Evolutionary conservation across 129 eudicot species (phyloP), one percentile per base, ranked within the genome.

Genomic region (Heracleum sosnowskyi): DNA sequence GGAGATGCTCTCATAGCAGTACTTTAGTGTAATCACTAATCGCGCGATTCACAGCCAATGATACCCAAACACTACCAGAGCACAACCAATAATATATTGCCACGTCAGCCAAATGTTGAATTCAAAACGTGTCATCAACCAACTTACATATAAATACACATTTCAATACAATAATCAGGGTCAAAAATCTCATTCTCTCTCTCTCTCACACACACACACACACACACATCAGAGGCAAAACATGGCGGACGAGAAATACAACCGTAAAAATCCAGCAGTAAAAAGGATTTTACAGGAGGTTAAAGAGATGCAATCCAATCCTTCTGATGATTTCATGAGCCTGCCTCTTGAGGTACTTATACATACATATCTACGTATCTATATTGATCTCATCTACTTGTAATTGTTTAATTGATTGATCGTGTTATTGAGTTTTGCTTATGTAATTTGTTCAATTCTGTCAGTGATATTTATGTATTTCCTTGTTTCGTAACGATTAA

Each of bases 261-360:
- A 94, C 46, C 85, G 83, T 85, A 94, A 94, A 86, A 94, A 91
- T 78, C 97, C 97, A 28, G 91, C 96, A 62, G 97, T 94, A 49
- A 94, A 94, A 86, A 86, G 98, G 86, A 94, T 94, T 77, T 84
- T 94, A 44, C 97, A 94, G 86, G 98, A 94, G 89, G 84, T 94
- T 29, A 94, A 94, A 77, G 97, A 94, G 90, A 91, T 94, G 98
- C 98, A 94, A 88, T 91, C 98, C 0, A 90, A 94, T 62, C 98
- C 98, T 76, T 90, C 96, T 60, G 87, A 91, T 77, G 96, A 94
- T 85, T 94, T 94, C 88, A 91, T 83, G 90, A 94, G 98, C 86
- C 96, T 94, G 33, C 98, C 98, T 77, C 93, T 94, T 72, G 97
- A 94, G 98, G 98, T 90, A 35, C 40, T 33, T n/a, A 13, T 24